phyloP scores from a whole-genome alignment of 306 rosid genomes.

The Alnus rubra region DNA sequence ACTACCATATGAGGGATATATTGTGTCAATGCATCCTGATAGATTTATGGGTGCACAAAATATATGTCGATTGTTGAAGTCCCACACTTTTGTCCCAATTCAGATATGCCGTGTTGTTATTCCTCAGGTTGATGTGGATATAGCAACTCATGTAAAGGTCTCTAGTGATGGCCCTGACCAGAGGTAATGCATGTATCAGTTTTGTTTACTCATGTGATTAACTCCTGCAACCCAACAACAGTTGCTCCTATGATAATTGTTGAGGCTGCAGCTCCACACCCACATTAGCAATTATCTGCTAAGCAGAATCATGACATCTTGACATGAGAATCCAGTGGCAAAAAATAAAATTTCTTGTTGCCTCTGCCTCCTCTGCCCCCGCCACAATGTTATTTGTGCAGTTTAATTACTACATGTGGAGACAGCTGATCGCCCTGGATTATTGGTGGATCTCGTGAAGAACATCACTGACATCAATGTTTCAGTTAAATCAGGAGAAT shows the following conservation, averaged over 20 bases:
- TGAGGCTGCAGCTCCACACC: neutral
- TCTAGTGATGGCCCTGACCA: slow-evolving; percentile 64
- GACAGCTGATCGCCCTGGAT: slow-evolving; percentile 77
- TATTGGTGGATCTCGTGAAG: slow-evolving; percentile 84
- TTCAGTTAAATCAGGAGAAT: slow-evolving; percentile 81
- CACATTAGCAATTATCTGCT: neutral
- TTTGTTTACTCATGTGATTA: slow-evolving; percentile 17
- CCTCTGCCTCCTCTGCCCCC: neutral
- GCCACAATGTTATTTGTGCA: slow-evolving; percentile 27
- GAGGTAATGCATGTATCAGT: slow-evolving; percentile 50
- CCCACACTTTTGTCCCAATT: neutral
- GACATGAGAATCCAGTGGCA: slow-evolving; percentile 3
- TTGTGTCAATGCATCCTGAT: no score
- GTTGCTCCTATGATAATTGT: neutral
- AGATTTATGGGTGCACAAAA: no score
- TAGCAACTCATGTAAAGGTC: slow-evolving; percentile 77
- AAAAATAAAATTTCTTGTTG: slow-evolving; percentile 5
- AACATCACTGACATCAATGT: slow-evolving; percentile 63
- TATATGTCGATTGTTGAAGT: neutral
- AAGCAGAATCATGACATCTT: slow-evolving; percentile 3
- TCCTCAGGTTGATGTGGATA: slow-evolving; percentile 81
- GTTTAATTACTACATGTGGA: slow-evolving; percentile 81
- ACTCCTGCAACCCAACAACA: neutral
- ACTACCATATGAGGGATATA: no score
- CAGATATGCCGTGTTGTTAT: slow-evolving; percentile 9